Evolutionary conservation across 495 filamentous ascomycete genomes (phyloP), one percentile per base, ranked within the genome.

Genomic region (Cryomyces minteri): DNA sequence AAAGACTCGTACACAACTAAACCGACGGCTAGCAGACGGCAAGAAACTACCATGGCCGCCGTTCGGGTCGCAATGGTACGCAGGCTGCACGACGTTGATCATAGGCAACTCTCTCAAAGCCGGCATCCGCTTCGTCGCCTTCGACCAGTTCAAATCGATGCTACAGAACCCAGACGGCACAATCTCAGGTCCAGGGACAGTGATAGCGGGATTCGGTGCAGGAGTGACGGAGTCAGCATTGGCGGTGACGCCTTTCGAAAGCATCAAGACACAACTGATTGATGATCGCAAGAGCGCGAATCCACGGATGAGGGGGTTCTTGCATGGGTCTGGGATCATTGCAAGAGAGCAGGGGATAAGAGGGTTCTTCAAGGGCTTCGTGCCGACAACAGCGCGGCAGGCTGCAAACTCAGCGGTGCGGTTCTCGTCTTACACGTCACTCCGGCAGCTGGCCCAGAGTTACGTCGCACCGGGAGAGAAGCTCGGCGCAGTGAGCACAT

Each of bases 91-190:
- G 18, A 95, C 90, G 28, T 66, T 96, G 60, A 90, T 98, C 41
- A 86, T 96, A 51, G 90, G 90, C 43, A 98, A 98, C 66, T 88
- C 87, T 30, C 63, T 87, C 49, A 98, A 98, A 63, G 90, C 92
- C 36, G 90, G 90, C 43, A 86, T 98, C 51, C 77, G 84, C 50
- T 98, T 98, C 54, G 85, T 94, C 47, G 86, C 90, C 28, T 98
- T 95, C 61, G 90, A 98, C 65, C 77, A 77, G 45, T 93, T 92
- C 65, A 94, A 88, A 62, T 67, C 69, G 12, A 56, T 92, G 18
- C 74, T 98, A 4, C 72, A 79, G 53, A 87, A 95, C 65, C 75
- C 79, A 46, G 70, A 84, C 47, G 92, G 92, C 50, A 88, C 88
- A 48, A 79, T 96, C 32, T 86, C 85, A 3, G 88, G 90, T 1